phyloP scores from a whole-genome alignment of 257 asterid species.

The Solanum chiquidenum region DNA sequence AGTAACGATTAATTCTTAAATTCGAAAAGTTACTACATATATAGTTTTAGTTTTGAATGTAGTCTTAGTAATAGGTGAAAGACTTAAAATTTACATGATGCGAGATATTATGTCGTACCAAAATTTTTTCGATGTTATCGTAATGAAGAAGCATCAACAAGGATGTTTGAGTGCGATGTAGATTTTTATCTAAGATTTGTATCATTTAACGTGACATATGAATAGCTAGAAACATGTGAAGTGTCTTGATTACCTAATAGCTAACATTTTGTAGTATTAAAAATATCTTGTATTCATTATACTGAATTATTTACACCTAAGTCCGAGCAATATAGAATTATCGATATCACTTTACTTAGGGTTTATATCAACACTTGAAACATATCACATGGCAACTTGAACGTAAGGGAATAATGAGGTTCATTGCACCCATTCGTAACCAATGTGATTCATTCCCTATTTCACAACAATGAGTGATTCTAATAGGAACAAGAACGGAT shows the following conservation, averaged over 20 bases:
- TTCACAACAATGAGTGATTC: not conserved
- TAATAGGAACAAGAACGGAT: not conserved
- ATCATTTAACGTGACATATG: not conserved
- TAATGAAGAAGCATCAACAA: not conserved
- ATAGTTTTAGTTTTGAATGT: no score
- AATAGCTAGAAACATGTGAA: not conserved
- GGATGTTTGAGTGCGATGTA: not conserved
- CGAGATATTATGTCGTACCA: not conserved
- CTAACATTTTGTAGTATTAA: not conserved
- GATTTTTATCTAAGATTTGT: not conserved
- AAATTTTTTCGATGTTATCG: no score
- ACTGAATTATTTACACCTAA: no score
- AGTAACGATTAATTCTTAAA: not conserved
- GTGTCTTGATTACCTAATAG: not conserved
- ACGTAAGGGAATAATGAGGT: not conserved
- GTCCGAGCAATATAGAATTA: not conserved
- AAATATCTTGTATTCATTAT: no score
- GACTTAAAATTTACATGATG: not conserved
- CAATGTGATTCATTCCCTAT: not conserved
- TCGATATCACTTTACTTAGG: not conserved
- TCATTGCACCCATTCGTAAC: not conserved
- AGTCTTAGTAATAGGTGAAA: not conserved
- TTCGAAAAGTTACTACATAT: not conserved
- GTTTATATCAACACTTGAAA: not conserved
- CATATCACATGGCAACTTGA: not conserved